Conservation (phyloP, 1,284 basidiomycete species). For the Pyrrhoderma lamaoense region DNA sequence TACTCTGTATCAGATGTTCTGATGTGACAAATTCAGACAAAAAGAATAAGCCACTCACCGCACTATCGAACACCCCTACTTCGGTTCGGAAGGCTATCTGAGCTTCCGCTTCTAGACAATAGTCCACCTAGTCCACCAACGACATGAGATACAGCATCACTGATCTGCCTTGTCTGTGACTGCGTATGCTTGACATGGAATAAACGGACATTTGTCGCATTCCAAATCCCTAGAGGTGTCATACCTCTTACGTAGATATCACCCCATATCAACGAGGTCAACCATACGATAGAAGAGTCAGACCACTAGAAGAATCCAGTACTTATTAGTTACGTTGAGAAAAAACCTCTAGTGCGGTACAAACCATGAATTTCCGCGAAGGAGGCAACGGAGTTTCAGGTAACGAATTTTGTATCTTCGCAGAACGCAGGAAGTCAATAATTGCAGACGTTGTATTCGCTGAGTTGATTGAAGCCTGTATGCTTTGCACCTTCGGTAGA, state of each 20-base stretch:
- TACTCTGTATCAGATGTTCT: too few relatives aligned
- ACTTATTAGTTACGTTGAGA: too few relatives aligned
- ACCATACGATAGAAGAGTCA: conserved; percentile 81
- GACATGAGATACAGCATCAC: conserved; percentile 68
- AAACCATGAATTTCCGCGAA: conserved; percentile 68
- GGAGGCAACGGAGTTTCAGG: conserved; percentile 59
- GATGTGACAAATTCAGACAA: too few relatives aligned
- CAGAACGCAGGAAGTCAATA: conserved; percentile 59
- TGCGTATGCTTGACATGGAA: conserved; percentile 86
- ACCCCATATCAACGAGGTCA: conserved; percentile 87
- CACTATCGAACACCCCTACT: conserved; percentile 5
- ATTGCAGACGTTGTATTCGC: conserved; percentile 60
- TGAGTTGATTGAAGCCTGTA: conserved; percentile 60
- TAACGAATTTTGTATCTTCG: conserved; percentile 59
- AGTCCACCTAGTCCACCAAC: conserved; percentile 49
- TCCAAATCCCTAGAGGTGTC: conserved; percentile 81
- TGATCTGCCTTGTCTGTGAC: conserved; percentile 58
- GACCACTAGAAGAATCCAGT: conserved; percentile 58
- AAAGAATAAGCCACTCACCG: background rate
- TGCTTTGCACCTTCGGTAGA: conserved; percentile 76
- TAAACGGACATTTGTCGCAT: conserved; percentile 75
- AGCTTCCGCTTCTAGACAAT: conserved; percentile 26
- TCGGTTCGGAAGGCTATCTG: conserved; percentile 14
- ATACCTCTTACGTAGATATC: conserved; percentile 87
- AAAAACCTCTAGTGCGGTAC: too few relatives aligned